Conservation (phyloP, 2,329 filamentous ascomycete species). For the Penicillium brevicompactum region DNA sequence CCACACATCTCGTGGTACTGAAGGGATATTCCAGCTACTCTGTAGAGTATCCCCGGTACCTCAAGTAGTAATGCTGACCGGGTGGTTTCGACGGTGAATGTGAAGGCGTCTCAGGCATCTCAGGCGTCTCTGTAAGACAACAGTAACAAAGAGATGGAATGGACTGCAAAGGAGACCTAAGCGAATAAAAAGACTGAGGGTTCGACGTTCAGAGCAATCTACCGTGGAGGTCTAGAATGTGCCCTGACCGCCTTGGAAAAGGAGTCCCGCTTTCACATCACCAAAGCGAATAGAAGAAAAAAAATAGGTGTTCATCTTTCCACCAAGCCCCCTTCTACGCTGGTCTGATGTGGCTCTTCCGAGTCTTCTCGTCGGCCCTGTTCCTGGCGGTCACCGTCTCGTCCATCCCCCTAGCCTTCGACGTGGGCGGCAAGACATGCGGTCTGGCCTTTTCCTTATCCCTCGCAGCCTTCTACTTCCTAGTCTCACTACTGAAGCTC, state of each 20-base stretch:
- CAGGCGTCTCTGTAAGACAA: too few species aligned
- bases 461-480: constrained; percentile 86
- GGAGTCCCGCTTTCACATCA: neutral
- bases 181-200: too few species aligned
- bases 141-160: too few species aligned
- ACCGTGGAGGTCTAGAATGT: neutral
- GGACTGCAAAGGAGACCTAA: too few species aligned
- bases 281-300: neutral
- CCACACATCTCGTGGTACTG: too few species aligned
- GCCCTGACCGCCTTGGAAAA: neutral
- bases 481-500: constrained; percentile 79
- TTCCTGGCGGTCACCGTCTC: constrained; percentile 93
- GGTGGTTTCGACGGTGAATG: too few species aligned
- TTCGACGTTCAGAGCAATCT: too few species aligned
- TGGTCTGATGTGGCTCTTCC: constrained; percentile 76
- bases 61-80: too few species aligned
- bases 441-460: constrained; percentile 91
- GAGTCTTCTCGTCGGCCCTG: constrained; percentile 74
- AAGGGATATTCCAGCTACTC: too few species aligned
- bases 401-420: constrained; percentile 94
- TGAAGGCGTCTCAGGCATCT: too few species aligned
- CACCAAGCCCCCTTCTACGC: constrained; percentile 6
- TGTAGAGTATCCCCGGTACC: too few species aligned
- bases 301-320: neutral
- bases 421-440: constrained; percentile 93